Base-by-base conservation (phyloP, 371 early-diverging fungal species). In the Haplosporangium sp. region DNA sequence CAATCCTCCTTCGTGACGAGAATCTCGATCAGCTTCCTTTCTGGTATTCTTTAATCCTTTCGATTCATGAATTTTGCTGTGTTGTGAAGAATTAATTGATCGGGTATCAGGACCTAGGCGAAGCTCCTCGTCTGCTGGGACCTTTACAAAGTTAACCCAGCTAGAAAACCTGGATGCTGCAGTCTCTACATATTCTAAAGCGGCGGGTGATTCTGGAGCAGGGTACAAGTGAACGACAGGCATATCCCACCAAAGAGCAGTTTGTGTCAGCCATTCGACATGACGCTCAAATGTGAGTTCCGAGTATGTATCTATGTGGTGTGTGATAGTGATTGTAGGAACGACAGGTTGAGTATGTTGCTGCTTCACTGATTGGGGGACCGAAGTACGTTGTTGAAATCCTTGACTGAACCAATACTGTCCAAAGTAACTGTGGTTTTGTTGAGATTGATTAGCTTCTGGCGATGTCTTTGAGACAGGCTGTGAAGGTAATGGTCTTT, bases 171-270 rank as follows among this genome's bases (percentile, higher is more conserved):
- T 57, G 15, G 81, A 81, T 1, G 81, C 81, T 3, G 72, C 75
- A 0, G 58, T 65, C 61, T 74, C 81, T 19, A 71, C 81, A 58
- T 74, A 81, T 35, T 63, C 60, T 5, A 67, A n/a, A 3, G 68
- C 37, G 1, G 62, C 37, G 1, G 38, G 15, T 0, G 69, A 58
- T 20, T 71, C 68, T 19, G 75, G 81, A 0, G 72, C 75, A 0
- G 75, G 81, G 35, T 71, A 81, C 6, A 81, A 50, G 39, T 74
- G 75, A 3, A 74, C 75, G 0, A 81, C 81, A 2, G 75, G 75
- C 81, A 81, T 81, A 35, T 81, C 75, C 75, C 81, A 74, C 81
- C 81, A 81, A 15, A 81, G 63, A 0, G 81, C 75, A 19, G 81
- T 81, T 38, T 81, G 75, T 2, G 81, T 81, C 60, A 81, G 40